These are phyloP conservation scores for Penicillium psychrofluorescens DNA, from an alignment of 495 filamentous ascomycete species.

Conservation along the genomic window DNA sequence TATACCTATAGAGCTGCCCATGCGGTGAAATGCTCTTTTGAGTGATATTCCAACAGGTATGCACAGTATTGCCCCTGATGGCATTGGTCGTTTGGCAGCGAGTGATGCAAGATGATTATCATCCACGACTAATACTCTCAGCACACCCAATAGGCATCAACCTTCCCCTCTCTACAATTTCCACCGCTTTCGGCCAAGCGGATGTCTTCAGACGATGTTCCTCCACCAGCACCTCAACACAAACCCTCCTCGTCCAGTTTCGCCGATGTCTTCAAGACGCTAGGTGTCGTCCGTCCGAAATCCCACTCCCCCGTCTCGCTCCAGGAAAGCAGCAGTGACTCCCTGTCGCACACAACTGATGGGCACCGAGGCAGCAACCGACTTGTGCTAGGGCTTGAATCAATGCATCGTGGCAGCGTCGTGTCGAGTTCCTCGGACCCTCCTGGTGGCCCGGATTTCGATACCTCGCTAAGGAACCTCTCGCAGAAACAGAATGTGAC, in stretches of 20 bases:
- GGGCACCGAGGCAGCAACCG: constrained; percentile 20
- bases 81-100: not conserved
- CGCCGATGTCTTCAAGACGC: constrained; percentile 39
- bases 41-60: constrained; percentile 3
- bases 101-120: constrained; percentile 5
- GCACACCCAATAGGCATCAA: constrained; percentile 3
- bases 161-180: constrained; percentile 2
- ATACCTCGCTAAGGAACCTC: constrained; percentile 26
- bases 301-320: constrained; percentile 31
- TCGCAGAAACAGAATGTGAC: constrained; percentile 28
- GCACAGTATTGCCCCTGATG: not conserved
- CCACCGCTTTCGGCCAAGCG: constrained; percentile 17
- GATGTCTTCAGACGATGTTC: constrained; percentile 44
- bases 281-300: constrained; percentile 35
- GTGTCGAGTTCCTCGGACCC: constrained; percentile 39
- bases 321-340: constrained; percentile 28
- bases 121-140: constrained; percentile 4
- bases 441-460: constrained; percentile 34
- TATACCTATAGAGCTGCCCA: constrained; percentile 4
- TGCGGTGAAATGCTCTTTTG: constrained; percentile 6
- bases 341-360: constrained; percentile 21
- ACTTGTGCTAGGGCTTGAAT: constrained; percentile 26
- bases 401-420: constrained; percentile 40
- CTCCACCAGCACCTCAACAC: constrained; percentile 23
- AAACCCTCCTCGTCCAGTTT: constrained; percentile 36